Evolutionary conservation across 169 alveolate genomes (phyloP), one percentile per base, ranked within the genome.

Genomic region (Cryptosporidium meleagridis): DNA sequence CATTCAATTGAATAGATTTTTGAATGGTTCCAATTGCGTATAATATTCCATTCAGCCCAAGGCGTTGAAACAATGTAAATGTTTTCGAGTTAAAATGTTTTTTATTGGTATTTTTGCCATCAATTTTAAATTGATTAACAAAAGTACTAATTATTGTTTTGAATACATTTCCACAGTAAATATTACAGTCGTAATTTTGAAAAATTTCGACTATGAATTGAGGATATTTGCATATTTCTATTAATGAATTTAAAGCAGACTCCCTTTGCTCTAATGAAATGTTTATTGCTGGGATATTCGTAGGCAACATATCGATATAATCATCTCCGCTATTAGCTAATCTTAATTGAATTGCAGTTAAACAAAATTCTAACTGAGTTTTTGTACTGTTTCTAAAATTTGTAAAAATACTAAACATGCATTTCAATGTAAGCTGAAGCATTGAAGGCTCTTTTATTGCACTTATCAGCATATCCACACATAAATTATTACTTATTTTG

Each of bases 121-220:
- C 89, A 26, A 80, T 35, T 9, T 62, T 65, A 44, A 62, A 80
- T 39, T 80, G 89, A 21, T 65, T 62, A 4, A 65, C 89, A 41
- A 80, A 65, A 3, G 80, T 62, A 16, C n/a, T 80, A 16, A 67
- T 41, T 21, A 80, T 62, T 33, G 89, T 52, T 67, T 65, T 69
- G 21, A 80, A 80, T 39, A 80, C 69, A 65, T 80, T 39, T 80
- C 89, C 89, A 80, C 75, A 62, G 29, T 62, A 44, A 7, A 80
- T 14, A 39, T 62, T 48, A 16, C 89, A 80, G 29, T 80, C 89
- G 16, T 61, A 80, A 51, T 80, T 80, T 67, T 80, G 89, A 51
- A 62, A 80, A 23, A 80, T 62, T 29, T 80, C 89, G 12, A 44
- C 35, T 18, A 65, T 18, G n/a, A 80, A 65, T 23, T 61, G 39